Base-by-base conservation (phyloP, 192 early-diverging fungal species). In the Backusella circina region DNA sequence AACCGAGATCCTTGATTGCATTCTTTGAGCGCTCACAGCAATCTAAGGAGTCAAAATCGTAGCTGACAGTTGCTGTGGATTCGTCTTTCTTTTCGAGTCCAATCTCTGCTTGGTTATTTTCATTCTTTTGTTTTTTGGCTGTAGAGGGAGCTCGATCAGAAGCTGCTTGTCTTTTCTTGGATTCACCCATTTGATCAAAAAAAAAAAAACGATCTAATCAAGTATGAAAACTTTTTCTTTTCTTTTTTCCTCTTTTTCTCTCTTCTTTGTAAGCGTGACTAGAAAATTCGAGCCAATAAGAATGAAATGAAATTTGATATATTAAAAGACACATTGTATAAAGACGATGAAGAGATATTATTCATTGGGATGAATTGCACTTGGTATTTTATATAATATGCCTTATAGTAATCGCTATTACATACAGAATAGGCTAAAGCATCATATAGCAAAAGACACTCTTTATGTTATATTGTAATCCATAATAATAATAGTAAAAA, bases 1-100 rank as follows among this genome's bases (percentile, higher is more conserved):
- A 98, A 32, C 96, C 96, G 93, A 98, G 95, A 67, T 96, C 96
- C 51, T 87, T 82, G 75, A 95, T 94, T 18, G 94, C 95, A 71
- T 94, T 91, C 74, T 90, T 87, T 12, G 96, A 94, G 65, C 88
- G 85, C 33, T 95, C 94, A 35, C 93, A 93, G 70, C 97, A 85
- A 18, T 93, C 90, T 9, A 99, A 84, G 15, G 91, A 87, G 28
- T 83, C 79, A 71, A 99, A 99, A 10, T 90, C 88, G 39, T 83
- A 83, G 77, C 89, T 83, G 71, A 89, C 23, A 39, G 77, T 6
- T 31, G 39, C 38, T 70, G 33, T 23, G 8, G 65, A 70, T 5
- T 68, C 23, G 32, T 68, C 33, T 6, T 68, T 68, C 31, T n/a
- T 68, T 47, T 70, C 28, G 32, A 70, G 28, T 28, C 26, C 36